phyloP scores from a whole-genome alignment of 345 rosid species.

The Orychophragmus violaceus region DNA sequence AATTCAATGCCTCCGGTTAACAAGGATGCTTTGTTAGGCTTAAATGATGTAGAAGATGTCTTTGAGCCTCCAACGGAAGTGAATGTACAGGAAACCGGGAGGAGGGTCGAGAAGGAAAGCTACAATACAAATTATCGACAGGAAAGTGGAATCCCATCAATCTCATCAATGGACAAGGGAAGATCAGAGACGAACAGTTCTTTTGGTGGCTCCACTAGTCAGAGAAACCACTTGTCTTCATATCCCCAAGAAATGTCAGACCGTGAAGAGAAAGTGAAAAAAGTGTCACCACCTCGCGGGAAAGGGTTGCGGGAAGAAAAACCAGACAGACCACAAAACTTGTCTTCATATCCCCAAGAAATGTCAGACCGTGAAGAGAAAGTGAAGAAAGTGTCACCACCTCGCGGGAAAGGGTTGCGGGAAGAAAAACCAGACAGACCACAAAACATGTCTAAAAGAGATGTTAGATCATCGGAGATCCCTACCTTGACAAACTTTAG shows the following conservation, averaged over 20 bases:
- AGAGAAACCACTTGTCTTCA: slow-evolving; percentile 24
- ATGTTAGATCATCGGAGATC: not conserved
- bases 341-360: not conserved
- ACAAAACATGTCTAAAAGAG: not conserved
- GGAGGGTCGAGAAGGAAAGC: not conserved
- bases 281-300: slow-evolving; percentile 81
- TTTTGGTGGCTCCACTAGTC: not conserved
- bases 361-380: not conserved
- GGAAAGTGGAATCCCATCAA: not conserved
- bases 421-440: not conserved
- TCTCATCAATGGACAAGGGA: not conserved
- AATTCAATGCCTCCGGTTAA: not conserved
- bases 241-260: slow-evolving; percentile 49
- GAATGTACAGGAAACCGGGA: not conserved
- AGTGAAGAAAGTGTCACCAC: not conserved
- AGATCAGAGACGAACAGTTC: not conserved
- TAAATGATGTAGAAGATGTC: not conserved
- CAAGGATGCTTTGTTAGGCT: not conserved
- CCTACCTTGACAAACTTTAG: not conserved
- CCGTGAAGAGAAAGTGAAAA: slow-evolving; percentile 68
- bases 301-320: slow-evolving; percentile 78
- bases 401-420: not conserved
- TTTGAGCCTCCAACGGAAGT: not conserved
- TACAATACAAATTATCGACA: not conserved
- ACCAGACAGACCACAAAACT: slow-evolving; percentile 35